Conservation (phyloP, 1,284 basidiomycete genomes). For the Caloboletus inedulis region DNA sequence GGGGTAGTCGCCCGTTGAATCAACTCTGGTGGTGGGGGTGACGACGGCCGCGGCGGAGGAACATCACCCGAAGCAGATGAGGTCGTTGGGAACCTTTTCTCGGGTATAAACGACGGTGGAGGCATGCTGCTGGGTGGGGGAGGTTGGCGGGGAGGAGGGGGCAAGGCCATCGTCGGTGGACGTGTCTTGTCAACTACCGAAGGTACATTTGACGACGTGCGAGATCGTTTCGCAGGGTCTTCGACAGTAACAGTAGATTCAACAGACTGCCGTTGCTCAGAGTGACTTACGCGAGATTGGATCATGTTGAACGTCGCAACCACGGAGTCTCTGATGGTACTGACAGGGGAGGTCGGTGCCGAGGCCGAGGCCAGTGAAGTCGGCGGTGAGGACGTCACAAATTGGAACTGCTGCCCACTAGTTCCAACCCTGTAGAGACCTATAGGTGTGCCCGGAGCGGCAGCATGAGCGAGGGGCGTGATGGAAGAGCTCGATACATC, state of each 20-base stretch:
- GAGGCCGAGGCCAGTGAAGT: conserved; percentile 24
- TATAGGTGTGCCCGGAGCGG: conserved; percentile 24
- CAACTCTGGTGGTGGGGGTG: conserved; percentile 85
- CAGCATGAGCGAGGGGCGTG: conserved; percentile 25
- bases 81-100: conserved; percentile 55
- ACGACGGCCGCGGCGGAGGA: conserved; percentile 80
- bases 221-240: conserved; percentile 47
- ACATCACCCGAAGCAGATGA: conserved; percentile 50
- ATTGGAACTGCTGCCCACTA: conserved; percentile 69
- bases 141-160: conserved; percentile 78
- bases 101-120: conserved; percentile 74
- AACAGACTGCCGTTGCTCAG: conserved; percentile 48
- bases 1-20: conserved; percentile 85
- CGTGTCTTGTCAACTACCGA: conserved; percentile 69
- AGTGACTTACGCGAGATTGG: conserved; percentile 39
- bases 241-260: conserved; percentile 57
- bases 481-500: conserved; percentile 31
- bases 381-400: conserved; percentile 46
- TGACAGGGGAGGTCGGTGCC: conserved; percentile 39
- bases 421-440: conserved; percentile 58
- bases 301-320: conserved; percentile 34
- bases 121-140: conserved; percentile 72
- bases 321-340: conserved; percentile 43
- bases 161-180: conserved; percentile 82
- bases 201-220: conserved; percentile 51